Conservation (phyloP, 148 eudicot species). For the Amaranthus palmeri region DNA sequence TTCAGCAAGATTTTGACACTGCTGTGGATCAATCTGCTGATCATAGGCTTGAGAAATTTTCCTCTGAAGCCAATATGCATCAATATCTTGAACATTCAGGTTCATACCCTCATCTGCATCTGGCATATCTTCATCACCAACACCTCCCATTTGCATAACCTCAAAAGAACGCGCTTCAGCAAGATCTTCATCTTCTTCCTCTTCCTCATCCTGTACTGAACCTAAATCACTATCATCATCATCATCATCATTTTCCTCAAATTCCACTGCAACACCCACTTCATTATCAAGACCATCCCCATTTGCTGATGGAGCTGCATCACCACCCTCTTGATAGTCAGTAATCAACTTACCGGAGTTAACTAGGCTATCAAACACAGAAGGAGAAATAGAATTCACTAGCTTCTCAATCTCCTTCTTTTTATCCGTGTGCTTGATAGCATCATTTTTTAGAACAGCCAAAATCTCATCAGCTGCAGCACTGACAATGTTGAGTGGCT, state of each 20-base stretch:
- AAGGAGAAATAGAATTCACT: constrained; percentile 40
- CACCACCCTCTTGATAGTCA: constrained; percentile 57
- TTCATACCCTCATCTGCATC: constrained; percentile 62
- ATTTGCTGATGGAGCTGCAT: constrained; percentile 32
- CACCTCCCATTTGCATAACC: constrained; percentile 79
- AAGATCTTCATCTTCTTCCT: constrained; percentile 70
- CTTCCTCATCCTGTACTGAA: constrained; percentile 62
- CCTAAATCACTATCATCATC: constrained; percentile 65
- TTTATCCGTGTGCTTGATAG: constrained; percentile 54
- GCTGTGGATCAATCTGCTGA: constrained; percentile 68
- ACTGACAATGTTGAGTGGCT: constrained; percentile 55
- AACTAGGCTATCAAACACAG: constrained; percentile 52
- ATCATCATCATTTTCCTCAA: constrained; percentile 81
- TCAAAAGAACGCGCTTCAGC: constrained; percentile 41
- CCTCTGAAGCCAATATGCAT: constrained; percentile 84
- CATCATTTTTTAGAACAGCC: constrained; percentile 63
- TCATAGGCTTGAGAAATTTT: constrained; percentile 69
- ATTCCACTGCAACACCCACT: constrained; percentile 81
- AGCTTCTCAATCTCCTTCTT: constrained; percentile 74
- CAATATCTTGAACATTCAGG: constrained; percentile 71
- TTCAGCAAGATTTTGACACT: constrained; percentile 63
- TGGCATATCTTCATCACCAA: constrained; percentile 61
- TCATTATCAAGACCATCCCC: constrained; percentile 70
- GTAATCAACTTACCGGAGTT: constrained; percentile 57
- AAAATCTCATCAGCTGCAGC: constrained; percentile 83